phyloP scores from a whole-genome alignment of 257 asterid genomes.

The Rehmannia glutinosa region DNA sequence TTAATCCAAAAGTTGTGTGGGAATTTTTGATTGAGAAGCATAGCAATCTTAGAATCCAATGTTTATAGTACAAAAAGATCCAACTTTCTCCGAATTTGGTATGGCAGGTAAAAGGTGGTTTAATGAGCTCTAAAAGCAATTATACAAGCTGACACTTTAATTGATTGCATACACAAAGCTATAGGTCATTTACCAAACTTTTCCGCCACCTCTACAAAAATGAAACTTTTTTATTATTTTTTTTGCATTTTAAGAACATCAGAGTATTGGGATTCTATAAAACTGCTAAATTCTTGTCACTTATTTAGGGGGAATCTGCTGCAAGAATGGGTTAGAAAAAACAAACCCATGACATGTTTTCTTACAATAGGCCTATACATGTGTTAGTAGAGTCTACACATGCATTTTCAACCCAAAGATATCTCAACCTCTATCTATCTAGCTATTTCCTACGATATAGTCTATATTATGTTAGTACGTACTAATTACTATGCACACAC shows the following conservation, averaged over 20 bases:
- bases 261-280: conserved; percentile 22
- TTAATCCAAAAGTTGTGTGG: no score
- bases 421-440: conserved; percentile 4
- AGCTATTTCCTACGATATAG: conserved; percentile 7
- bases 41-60: no score
- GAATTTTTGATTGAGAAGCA: no score
- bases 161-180: background rate
- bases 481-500: no score
- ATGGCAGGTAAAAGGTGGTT: no score
- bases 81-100: no score
- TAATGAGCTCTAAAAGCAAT: no score
- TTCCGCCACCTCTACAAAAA: conserved; percentile 11
- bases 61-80: no score
- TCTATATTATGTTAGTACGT: background rate
- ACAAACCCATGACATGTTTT: conserved; percentile 19
- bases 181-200: background rate
- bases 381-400: background rate
- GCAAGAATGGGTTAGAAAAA: conserved; percentile 17
- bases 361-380: conserved; percentile 14
- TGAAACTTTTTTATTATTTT: background rate
- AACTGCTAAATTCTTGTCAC: conserved; percentile 36
- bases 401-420: conserved; percentile 1
- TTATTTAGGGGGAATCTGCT: conserved; percentile 30
- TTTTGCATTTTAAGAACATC: background rate
- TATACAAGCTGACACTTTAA: no score